Evolutionary conservation across 148 eudicot species (phyloP).

Genomic region (Amaranthus palmeri): DNA sequence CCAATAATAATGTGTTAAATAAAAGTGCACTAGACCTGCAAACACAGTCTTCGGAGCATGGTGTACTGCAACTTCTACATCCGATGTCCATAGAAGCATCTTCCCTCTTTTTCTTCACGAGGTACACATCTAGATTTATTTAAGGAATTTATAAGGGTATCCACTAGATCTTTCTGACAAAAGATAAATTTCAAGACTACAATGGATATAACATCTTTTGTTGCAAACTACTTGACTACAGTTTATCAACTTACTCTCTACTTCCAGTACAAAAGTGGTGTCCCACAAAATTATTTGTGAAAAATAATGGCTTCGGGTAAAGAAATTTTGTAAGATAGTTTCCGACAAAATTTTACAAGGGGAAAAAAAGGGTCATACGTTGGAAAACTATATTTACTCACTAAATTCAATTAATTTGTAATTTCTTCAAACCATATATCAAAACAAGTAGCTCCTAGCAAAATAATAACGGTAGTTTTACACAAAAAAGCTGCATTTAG

Average conservation of each 20-base stretch:
- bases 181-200: not conserved
- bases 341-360: too few species aligned
- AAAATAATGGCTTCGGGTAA: too few species aligned
- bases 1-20: not conserved
- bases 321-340: too few species aligned
- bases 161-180: not conserved
- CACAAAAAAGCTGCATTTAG: too few species aligned
- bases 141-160: slow-evolving; percentile 10
- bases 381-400: too few species aligned
- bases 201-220: not conserved
- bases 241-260: not conserved
- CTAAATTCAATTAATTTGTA: too few species aligned
- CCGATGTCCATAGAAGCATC: slow-evolving; percentile 46
- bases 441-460: too few species aligned
- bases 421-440: too few species aligned
- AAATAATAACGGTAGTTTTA: too few species aligned
- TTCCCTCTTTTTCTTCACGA: slow-evolving; percentile 72
- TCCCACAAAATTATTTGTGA: too few species aligned
- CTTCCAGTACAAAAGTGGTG: not conserved
- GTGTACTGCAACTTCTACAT: slow-evolving; percentile 67
- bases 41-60: slow-evolving; percentile 73
- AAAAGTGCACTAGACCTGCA: slow-evolving; percentile 54
- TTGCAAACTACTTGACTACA: not conserved
- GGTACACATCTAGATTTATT: slow-evolving; percentile 60
- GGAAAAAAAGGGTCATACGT: too few species aligned